A percentile compares a stretch with the other conserved stretches of the same genome.
phyloP scores from a whole-genome alignment of 2,329 filamentous ascomycete genomes.

The Colletotrichum viniferum region DNA sequence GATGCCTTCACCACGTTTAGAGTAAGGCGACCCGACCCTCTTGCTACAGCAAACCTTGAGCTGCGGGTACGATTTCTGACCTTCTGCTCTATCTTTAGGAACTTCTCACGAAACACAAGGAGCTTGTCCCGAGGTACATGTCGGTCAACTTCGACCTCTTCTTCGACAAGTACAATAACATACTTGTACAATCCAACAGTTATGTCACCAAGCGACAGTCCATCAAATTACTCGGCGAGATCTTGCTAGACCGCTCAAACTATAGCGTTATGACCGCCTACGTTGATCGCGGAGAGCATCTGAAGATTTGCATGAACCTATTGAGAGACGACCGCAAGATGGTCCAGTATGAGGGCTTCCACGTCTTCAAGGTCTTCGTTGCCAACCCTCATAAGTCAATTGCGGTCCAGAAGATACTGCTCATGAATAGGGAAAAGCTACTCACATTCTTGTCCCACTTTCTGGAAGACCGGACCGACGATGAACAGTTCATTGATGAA shows the following conservation, averaged over 20 bases:
- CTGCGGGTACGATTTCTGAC: background rate
- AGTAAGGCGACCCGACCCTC: constrained; percentile 53
- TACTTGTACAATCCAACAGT: constrained; percentile 87
- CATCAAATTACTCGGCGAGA: constrained; percentile 95
- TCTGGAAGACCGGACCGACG: constrained; percentile 91
- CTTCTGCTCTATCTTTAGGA: constrained; percentile 59
- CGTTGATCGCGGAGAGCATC: constrained; percentile 91
- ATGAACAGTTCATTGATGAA: constrained; percentile 98
- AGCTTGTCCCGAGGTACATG: constrained; percentile 86
- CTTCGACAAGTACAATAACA: constrained; percentile 87
- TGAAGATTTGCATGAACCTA: constrained; percentile 98
- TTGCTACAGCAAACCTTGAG: background rate
- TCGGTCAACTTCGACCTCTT: constrained; percentile 91
- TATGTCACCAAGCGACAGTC: constrained; percentile 99
- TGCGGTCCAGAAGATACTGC: constrained; percentile 90
- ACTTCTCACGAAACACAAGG: constrained; percentile 92
- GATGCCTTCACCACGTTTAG: constrained; percentile 98
- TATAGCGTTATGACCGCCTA: constrained; percentile 99
- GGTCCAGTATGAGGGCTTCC: constrained; percentile 99
- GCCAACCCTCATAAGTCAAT: constrained; percentile 98
- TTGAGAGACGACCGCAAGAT: constrained; percentile 95
- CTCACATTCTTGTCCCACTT: constrained; percentile 90
- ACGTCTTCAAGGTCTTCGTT: constrained; percentile 99
- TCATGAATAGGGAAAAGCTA: constrained; percentile 94
- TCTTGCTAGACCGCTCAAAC: constrained; percentile 91